Evolutionary conservation across 768 basidiomycete species (phyloP), one percentile per base, ranked within the genome.

Genomic region (Mycena haematopus): DNA sequence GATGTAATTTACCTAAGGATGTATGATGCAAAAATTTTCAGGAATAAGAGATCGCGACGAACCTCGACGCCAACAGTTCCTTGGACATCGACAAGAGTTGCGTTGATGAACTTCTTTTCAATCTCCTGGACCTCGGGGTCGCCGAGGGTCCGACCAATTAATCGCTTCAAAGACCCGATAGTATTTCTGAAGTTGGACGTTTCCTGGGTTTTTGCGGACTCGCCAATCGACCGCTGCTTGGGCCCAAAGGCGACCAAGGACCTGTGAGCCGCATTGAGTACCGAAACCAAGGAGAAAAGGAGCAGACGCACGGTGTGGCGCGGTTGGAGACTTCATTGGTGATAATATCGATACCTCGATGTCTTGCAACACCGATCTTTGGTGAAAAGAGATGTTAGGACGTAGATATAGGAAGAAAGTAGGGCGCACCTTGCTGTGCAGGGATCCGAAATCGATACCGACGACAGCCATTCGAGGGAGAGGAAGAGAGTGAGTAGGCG

Each of bases 111-210:
- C 79, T 93, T 94, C 79, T 90, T 91, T 84, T 99, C 97, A 58
- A 88, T 77, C 40, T 90, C 81, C 72, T 87, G 82, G 60, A 96
- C 82, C 75, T 98, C 95, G 13, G 90, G 80, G 76, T 99, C 96
- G 46, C 80, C 75, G 66, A 91, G 68, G 29, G 90, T 86, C 53
- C 96, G 86, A 10, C 96, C 96, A 68, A 97, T 81, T 42, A 99
- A 84, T 22, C 96, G 86, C 77, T 98, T 98, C 71, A 99, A 81
- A 0, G 87, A 90, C 44, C 97, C 97, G 73, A 97, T 83, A 25
- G 97, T 99, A 81, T 99, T 99, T 78, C 88, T 92, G 85, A 95
- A 98, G 79, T 99, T 99, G 69, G 95, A 96, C 17, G 91, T 97
- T 78, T 99, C 96, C 69, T 96, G 93, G 0, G 93, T 98, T 82